Conservation (phyloP, 345 rosid genomes). For the Syzygium oleosum region DNA sequence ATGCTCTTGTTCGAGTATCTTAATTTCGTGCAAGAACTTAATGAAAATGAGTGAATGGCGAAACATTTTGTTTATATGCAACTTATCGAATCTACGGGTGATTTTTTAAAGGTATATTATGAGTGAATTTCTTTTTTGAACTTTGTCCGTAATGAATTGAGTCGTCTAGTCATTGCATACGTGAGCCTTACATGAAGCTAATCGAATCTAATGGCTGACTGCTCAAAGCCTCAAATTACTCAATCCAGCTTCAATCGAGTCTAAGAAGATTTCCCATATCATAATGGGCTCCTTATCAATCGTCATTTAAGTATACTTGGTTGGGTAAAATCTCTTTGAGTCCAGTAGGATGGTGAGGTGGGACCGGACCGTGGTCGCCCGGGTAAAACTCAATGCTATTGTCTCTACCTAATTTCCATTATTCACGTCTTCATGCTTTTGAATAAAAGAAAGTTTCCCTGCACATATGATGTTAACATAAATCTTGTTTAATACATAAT, state of each 20-base stretch:
- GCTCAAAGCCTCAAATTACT: background rate
- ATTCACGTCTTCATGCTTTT: background rate
- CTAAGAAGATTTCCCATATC: background rate
- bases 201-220: background rate
- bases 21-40: background rate
- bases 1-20: background rate
- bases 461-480: background rate
- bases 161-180: background rate
- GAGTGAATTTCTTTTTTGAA: background rate
- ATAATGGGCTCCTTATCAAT: background rate
- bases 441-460: background rate
- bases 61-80: no score
- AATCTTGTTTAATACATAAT: background rate
- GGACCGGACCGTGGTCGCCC: no score
- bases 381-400: background rate
- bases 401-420: background rate
- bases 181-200: background rate
- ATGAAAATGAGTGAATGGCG: background rate
- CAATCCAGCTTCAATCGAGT: background rate
- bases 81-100: background rate
- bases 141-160: background rate
- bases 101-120: background rate
- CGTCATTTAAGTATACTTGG: background rate
- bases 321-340: background rate
- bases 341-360: background rate